These are phyloP conservation scores for Leishmania mexicana DNA, from an alignment of 208 protist species.

Conservation along the genomic window DNA sequence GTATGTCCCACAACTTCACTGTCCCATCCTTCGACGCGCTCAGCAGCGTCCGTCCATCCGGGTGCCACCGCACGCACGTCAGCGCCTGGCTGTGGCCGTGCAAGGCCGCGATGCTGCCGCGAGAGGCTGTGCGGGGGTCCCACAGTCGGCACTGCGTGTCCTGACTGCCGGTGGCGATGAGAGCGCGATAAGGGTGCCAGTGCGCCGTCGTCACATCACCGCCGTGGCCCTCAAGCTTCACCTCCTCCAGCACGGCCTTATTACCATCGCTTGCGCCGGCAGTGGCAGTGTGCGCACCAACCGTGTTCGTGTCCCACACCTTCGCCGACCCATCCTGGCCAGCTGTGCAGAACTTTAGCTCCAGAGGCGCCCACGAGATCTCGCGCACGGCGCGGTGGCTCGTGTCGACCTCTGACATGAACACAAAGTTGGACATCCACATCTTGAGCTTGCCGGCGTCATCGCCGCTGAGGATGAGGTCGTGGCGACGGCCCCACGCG, in stretches of 20 bases:
- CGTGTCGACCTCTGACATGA: slow-evolving; percentile 80
- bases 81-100: slow-evolving; percentile 83
- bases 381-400: slow-evolving; percentile 81
- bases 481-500: slow-evolving; percentile 77
- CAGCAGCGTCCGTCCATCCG: slow-evolving; percentile 72
- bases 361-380: slow-evolving; percentile 75
- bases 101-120: slow-evolving; percentile 77
- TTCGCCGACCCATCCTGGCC: slow-evolving; percentile 85
- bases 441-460: slow-evolving; percentile 85
- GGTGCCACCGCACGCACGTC: slow-evolving; percentile 87
- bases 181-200: slow-evolving; percentile 84
- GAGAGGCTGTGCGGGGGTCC: slow-evolving; percentile 81
- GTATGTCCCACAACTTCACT: slow-evolving; percentile 88
- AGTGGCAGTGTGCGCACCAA: slow-evolving; percentile 38
- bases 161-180: slow-evolving; percentile 88
- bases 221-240: slow-evolving; percentile 88
- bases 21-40: slow-evolving; percentile 81
- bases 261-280: slow-evolving; percentile 7
- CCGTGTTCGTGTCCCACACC: slow-evolving; percentile 81
- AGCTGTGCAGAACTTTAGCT: slow-evolving; percentile 84
- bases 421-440: slow-evolving; percentile 83
- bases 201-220: slow-evolving; percentile 86
- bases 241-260: slow-evolving; percentile 56
- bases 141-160: slow-evolving; percentile 86
- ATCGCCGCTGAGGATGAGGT: slow-evolving; percentile 85